Conservation (phyloP, 1,284 basidiomycete genomes). For the Sporisorium reilianum region DNA sequence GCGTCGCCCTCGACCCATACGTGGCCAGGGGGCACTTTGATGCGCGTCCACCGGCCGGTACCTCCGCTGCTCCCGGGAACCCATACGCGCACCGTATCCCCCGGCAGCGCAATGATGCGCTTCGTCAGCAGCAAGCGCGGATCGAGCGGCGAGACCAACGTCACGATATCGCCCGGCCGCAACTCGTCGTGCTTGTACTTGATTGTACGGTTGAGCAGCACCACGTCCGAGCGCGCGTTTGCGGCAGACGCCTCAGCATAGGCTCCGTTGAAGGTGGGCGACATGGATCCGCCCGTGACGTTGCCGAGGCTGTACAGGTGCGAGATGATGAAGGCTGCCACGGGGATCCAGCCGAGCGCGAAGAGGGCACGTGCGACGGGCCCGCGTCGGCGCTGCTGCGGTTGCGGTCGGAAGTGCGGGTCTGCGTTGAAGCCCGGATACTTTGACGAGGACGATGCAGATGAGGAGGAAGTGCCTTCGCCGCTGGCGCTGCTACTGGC, state of each 20-base stretch:
- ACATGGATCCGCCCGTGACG: slow-evolving; percentile 71
- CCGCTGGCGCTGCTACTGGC: slow-evolving; percentile 1
- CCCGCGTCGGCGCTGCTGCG: slow-evolving; percentile 6
- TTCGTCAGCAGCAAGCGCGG: slow-evolving; percentile 72
- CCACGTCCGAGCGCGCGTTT: slow-evolving; percentile 72
- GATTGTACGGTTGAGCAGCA: slow-evolving; percentile 72
- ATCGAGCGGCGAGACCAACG: slow-evolving; percentile 72
- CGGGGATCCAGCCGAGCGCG: slow-evolving; percentile 72
- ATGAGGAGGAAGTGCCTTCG: not conserved
- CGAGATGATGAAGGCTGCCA: slow-evolving; percentile 71
- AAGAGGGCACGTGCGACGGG: slow-evolving; percentile 21
- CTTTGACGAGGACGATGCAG: not conserved
- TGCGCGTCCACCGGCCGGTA: slow-evolving; percentile 36
- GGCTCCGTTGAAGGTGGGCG: slow-evolving; percentile 47
- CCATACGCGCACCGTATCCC: slow-evolving; percentile 72
- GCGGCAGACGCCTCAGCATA: slow-evolving; percentile 52
- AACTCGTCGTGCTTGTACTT: slow-evolving; percentile 64
- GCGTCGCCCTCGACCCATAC: slow-evolving; percentile 75
- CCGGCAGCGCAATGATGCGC: slow-evolving; percentile 73
- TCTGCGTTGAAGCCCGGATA: slow-evolving; percentile 14
- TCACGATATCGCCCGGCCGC: slow-evolving; percentile 73
- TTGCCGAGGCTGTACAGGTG: slow-evolving; percentile 71
- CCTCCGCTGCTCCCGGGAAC: slow-evolving; percentile 14
- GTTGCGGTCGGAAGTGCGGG: slow-evolving; percentile 4
- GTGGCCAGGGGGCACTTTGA: slow-evolving; percentile 61